Evolutionary conservation across 257 asterid species (phyloP).

Genomic region (Solanum clarkiae): DNA sequence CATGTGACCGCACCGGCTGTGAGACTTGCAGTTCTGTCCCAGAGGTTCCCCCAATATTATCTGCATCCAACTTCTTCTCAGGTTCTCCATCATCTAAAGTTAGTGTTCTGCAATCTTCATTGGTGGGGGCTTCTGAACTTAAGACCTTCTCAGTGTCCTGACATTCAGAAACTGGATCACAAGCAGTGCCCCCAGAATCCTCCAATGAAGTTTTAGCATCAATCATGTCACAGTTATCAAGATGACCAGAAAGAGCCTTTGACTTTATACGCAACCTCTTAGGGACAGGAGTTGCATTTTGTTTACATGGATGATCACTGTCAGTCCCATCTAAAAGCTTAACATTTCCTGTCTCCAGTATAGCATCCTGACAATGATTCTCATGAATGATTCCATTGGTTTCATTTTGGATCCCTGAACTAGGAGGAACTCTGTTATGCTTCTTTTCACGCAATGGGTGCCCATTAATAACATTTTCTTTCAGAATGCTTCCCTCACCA

Average conservation of each 20-base stretch:
- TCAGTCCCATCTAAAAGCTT: slow-evolving; percentile 20
- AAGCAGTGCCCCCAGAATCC: slow-evolving; percentile 15
- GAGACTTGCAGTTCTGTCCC: slow-evolving; percentile 30
- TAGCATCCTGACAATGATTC: slow-evolving; percentile 5
- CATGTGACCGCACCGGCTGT: slow-evolving; percentile 37
- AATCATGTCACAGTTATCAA: slow-evolving; percentile 20
- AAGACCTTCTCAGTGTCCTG: slow-evolving; percentile 10
- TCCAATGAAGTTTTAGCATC: slow-evolving; percentile 19
- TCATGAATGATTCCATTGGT: slow-evolving; percentile 22
- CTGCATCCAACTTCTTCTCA: slow-evolving; percentile 18
- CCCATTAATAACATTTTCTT: slow-evolving; percentile 29
- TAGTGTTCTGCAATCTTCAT: slow-evolving; percentile 13
- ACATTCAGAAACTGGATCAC: slow-evolving; percentile 12
- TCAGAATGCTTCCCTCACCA: slow-evolving; percentile 21
- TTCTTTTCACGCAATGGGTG: slow-evolving; percentile 21
- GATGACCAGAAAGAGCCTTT: slow-evolving; percentile 26
- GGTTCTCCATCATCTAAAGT: slow-evolving; percentile 22
- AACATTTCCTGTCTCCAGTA: slow-evolving; percentile 19
- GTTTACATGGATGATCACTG: slow-evolving; percentile 17
- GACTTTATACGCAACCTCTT: slow-evolving; percentile 64
- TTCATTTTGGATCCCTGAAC: slow-evolving; percentile 24
- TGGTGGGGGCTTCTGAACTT: slow-evolving; percentile 14
- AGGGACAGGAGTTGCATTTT: slow-evolving; percentile 29
- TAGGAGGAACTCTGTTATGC: slow-evolving; percentile 10
- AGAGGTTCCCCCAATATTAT: slow-evolving; percentile 31